phyloP scores from a whole-genome alignment of 208 protist species.

The Paratrypanosoma confusum region DNA sequence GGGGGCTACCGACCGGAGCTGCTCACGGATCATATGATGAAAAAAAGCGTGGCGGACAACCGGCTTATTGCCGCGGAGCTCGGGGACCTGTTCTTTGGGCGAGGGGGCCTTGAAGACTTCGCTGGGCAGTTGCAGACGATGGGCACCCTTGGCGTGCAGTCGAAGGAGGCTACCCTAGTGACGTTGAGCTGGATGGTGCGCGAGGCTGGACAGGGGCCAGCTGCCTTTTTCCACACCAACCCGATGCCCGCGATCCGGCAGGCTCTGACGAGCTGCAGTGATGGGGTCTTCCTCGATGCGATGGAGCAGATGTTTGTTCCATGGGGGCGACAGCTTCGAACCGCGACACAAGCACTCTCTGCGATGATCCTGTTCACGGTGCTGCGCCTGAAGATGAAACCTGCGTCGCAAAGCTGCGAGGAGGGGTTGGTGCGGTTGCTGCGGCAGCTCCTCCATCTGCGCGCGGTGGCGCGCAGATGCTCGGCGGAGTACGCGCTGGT shows the following conservation, averaged over 20 bases:
- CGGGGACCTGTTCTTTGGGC: slow-evolving; percentile 27
- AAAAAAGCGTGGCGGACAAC: background rate
- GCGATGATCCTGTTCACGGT: too few species aligned
- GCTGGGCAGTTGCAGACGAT: slow-evolving; percentile 18
- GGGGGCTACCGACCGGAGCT: slow-evolving; percentile 1
- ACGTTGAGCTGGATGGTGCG: slow-evolving; percentile 25
- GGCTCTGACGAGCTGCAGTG: slow-evolving; percentile 28
- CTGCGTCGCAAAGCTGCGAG: too few species aligned
- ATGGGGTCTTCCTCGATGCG: slow-evolving; percentile 25
- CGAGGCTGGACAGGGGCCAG: slow-evolving; percentile 4
- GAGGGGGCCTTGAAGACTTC: slow-evolving; percentile 15
- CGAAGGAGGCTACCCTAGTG: slow-evolving; percentile 18
- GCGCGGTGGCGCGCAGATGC: too few species aligned
- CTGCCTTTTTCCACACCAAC: slow-evolving; percentile 12
- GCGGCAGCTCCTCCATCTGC: too few species aligned
- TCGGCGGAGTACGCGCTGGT: too few species aligned
- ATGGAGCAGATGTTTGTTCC: too few species aligned
- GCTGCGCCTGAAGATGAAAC: too few species aligned
- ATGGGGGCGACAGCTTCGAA: too few species aligned
- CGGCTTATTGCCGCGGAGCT: slow-evolving; percentile 8
- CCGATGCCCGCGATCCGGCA: slow-evolving; percentile 16
- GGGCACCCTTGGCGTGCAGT: slow-evolving; percentile 15
- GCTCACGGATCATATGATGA: background rate
- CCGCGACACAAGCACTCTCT: too few species aligned
- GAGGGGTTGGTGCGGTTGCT: too few species aligned